Evolutionary conservation across 331 rosid species (phyloP).

Genomic region (Quercus lobata): DNA sequence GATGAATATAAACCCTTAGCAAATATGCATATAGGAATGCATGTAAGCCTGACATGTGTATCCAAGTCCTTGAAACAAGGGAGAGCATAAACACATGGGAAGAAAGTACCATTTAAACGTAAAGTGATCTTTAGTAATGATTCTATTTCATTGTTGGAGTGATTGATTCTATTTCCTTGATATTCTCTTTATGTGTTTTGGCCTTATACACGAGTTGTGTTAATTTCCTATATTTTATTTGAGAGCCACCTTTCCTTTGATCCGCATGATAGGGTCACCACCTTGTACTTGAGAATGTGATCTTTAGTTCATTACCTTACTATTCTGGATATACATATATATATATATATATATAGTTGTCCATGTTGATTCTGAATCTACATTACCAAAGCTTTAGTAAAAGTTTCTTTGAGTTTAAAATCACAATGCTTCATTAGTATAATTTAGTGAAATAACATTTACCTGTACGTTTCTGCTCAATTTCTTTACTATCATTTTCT

Average conservation of each 20-base stretch:
- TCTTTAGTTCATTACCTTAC: neutral
- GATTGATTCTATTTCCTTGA: neutral
- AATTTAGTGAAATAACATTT: neutral
- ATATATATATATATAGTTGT: neutral
- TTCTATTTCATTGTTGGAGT: neutral
- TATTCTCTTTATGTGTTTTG: neutral
- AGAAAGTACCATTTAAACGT: neutral
- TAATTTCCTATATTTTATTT: neutral
- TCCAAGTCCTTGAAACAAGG: neutral
- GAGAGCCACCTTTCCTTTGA: slow-evolving; percentile 1
- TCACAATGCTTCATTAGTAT: neutral
- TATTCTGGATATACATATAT: too few relatives aligned
- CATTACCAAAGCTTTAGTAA: too few relatives aligned
- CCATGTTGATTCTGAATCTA: neutral
- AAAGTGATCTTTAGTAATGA: neutral
- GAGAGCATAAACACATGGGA: neutral
- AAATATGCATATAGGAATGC: neutral
- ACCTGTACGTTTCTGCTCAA: neutral
- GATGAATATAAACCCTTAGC: neutral
- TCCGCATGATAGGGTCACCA: slow-evolving; percentile 78
- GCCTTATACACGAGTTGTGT: neutral
- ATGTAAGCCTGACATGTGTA: neutral
- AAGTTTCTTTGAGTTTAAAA: neutral
- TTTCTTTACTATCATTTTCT: neutral
- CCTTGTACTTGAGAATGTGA: slow-evolving; percentile 63